Evolutionary conservation across 2,329 filamentous ascomycete species (phyloP).

Genomic region (Dactylellina leptospora): DNA sequence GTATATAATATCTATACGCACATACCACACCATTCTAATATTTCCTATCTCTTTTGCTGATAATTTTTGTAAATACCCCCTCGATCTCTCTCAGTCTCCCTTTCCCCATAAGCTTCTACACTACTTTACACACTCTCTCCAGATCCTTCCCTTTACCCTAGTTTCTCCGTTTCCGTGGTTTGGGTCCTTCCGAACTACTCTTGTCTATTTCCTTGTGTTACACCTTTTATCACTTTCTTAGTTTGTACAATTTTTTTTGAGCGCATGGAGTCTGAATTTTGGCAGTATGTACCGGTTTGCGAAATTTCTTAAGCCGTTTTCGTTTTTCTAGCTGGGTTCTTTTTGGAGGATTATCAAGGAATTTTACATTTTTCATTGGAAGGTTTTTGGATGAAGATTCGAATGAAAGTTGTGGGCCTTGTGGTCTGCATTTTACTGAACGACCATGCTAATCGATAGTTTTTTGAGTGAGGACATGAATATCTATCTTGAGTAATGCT

Average conservation of each 20-base stretch:
- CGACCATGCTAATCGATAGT: no score
- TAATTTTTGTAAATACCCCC: slow-evolving; percentile 29
- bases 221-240: slow-evolving; percentile 6
- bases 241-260: not conserved
- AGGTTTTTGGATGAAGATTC: not conserved
- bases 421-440: not conserved
- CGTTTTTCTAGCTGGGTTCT: slow-evolving; percentile 11
- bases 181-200: slow-evolving; percentile 5
- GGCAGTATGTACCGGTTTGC: slow-evolving; percentile 23
- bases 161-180: not conserved
- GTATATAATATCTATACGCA: slow-evolving; percentile 26
- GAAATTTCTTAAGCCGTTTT: slow-evolving; percentile 2
- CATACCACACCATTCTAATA: slow-evolving; percentile 14
- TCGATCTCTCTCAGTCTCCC: not conserved
- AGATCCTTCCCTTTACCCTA: not conserved
- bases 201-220: slow-evolving; percentile 1
- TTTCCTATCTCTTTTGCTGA: slow-evolving; percentile 8
- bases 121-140: not conserved
- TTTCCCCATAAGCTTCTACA: not conserved
- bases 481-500: no score
- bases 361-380: slow-evolving; percentile 1
- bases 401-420: not conserved
- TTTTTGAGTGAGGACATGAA: no score
- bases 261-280: slow-evolving; percentile 37
- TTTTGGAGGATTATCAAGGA: slow-evolving; percentile 16